Evolutionary conservation across 139 green algal genomes (phyloP), one percentile per base, ranked within the genome.

Genomic region (Gonium pectorale): DNA sequence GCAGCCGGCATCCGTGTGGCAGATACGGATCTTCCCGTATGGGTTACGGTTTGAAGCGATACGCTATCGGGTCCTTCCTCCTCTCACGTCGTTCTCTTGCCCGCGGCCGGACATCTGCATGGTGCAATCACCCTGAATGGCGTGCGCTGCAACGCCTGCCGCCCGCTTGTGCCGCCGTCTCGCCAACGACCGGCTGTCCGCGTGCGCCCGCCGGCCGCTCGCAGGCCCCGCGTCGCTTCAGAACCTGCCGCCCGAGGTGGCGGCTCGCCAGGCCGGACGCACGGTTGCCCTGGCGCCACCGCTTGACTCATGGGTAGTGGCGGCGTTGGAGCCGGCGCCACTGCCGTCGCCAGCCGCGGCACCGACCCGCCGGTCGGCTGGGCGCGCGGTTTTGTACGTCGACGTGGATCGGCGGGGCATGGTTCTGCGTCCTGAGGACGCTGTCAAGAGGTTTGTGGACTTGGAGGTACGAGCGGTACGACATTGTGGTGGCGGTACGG

Each of bases 181-280:
- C n/a, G n/a, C n/a, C n/a, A n/a, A n/a, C n/a, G n/a, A n/a, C n/a
- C n/a, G n/a, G n/a, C n/a, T n/a, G n/a, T n/a, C n/a, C n/a, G n/a
- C n/a, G n/a, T n/a, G n/a, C n/a, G n/a, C n/a, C n/a, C n/a, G n/a
- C n/a, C n/a, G n/a, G n/a, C n/a, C 35, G 9, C 64, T 35, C 54
- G 52, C 83, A 88, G 83, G 73, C 33, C 71, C 67, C 1, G 68
- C 67, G 5, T 21, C 41, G 0, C 43, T 86, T n/a, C 81, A 86
- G 37, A 43, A 44, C 44, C 70, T 90, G 52, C 87, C 74, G 7
- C 81, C 86, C 26, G 85, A 92, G 52, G 59, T 93, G 27, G 85
- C 74, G 7, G 81, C 60, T 3, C 63, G 71, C 43, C 79, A 89
- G 62, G 87, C 83, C 27, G 82, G 84, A n/a, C 81, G 84, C 44